Conservation (phyloP, 2,329 filamentous ascomycete genomes). For the Colletotrichum spaethianum region DNA sequence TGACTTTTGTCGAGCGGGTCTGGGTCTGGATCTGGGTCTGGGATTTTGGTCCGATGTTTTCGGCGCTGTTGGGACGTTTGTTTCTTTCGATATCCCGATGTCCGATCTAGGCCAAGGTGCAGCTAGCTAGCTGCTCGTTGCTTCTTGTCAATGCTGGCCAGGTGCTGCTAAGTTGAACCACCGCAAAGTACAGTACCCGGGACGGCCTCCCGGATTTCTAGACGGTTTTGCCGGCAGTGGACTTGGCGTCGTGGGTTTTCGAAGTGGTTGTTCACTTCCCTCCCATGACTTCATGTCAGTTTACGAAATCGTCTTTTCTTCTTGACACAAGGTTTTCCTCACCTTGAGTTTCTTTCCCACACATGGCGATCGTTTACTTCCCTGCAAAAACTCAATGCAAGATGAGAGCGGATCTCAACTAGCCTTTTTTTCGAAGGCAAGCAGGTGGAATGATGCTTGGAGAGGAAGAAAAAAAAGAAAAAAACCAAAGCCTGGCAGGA, state of each 20-base stretch:
- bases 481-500: neutral
- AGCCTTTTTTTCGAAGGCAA: neutral
- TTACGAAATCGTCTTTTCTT: conserved; percentile 18
- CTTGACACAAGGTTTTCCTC: conserved; percentile 21
- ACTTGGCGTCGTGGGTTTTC: neutral
- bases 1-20: conserved; percentile 14
- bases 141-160: conserved; percentile 15
- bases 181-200: neutral
- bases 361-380: neutral
- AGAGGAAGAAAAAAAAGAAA: neutral
- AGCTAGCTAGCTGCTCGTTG: conserved; percentile 20
- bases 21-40: conserved; percentile 5
- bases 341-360: conserved; percentile 19
- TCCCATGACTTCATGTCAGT: conserved; percentile 15
- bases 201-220: neutral
- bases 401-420: neutral
- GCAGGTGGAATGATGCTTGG: neutral
- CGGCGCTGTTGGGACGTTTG: conserved; percentile 10
- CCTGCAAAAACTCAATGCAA: neutral
- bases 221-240: neutral
- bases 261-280: neutral
- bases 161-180: neutral
- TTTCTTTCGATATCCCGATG: conserved; percentile 8
- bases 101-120: conserved; percentile 1
- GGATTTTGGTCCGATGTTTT: conserved; percentile 23